Conservation (phyloP, 768 basidiomycete species). For the Cantharellus anzutake region DNA sequence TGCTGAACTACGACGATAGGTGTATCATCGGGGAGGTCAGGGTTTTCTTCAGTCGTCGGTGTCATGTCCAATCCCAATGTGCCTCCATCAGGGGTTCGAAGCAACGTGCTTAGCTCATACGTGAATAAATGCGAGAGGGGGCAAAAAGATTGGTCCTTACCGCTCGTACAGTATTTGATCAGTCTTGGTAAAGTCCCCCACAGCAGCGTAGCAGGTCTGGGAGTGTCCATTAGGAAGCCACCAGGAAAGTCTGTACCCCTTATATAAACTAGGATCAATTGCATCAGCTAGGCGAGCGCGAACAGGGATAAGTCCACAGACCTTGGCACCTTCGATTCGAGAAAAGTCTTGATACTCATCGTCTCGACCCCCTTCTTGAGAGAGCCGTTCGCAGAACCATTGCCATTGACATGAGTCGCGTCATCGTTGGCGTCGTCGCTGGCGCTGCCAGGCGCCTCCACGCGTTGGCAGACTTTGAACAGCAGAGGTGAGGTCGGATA, state of each 20-base stretch:
- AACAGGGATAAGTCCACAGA: not conserved
- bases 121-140: not conserved
- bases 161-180: conserved; percentile 20
- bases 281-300: not conserved
- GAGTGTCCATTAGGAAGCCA: conserved; percentile 21
- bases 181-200: conserved; percentile 21
- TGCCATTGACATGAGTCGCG: not conserved
- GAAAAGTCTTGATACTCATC: not conserved
- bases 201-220: conserved; percentile 20
- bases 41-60: conserved; percentile 7
- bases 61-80: conserved; percentile 19
- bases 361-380: not conserved
- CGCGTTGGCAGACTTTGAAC: not conserved
- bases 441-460: too few species aligned
- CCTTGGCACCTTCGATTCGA: not conserved
- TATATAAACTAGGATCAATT: not conserved
- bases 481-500: not conserved
- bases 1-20: conserved; percentile 27
- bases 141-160: conserved; percentile 12
- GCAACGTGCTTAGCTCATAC: conserved; percentile 20
- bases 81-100: conserved; percentile 24
- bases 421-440: too few species aligned
- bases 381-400: not conserved
- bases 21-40: conserved; percentile 19
- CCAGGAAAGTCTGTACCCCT: conserved; percentile 16